Evolutionary conservation across 2,329 filamentous ascomycete genomes (phyloP).

Genomic region (Hyphodiscus sp.): DNA sequence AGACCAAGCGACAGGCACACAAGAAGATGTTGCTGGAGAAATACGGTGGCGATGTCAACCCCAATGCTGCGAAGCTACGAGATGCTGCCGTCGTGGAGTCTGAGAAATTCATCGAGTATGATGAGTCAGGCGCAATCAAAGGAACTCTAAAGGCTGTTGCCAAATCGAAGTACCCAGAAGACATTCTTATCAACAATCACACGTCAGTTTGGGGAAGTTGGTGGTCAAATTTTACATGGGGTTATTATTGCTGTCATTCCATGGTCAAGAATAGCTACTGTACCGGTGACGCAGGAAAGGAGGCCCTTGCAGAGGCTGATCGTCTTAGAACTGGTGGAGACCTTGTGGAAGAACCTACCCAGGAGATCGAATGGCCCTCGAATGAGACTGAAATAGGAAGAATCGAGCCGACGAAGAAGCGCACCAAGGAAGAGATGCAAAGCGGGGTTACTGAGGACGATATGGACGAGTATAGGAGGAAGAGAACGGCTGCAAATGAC

Average conservation of each 20-base stretch:
- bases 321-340: conserved; percentile 42
- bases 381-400: conserved; percentile 31
- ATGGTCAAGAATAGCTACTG: conserved; percentile 96
- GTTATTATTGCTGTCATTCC: conserved; percentile 91
- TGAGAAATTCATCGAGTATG: conserved; percentile 89
- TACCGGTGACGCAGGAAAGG: conserved; percentile 82
- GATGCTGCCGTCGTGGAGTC: conserved; percentile 69
- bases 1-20: conserved; percentile 60
- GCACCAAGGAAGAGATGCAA: conserved; percentile 72
- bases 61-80: conserved; percentile 54
- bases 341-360: conserved; percentile 26
- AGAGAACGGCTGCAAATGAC: conserved; percentile 67
- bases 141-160: conserved; percentile 69
- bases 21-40: conserved; percentile 70
- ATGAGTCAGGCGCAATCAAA: conserved; percentile 83
- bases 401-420: conserved; percentile 50
- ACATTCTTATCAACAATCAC: conserved; percentile 86
- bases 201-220: conserved; percentile 91
- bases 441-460: conserved; percentile 75
- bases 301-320: conserved; percentile 73
- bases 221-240: conserved; percentile 96
- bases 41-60: conserved; percentile 66
- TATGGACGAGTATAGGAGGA: conserved; percentile 77
- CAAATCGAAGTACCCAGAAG: conserved; percentile 88
- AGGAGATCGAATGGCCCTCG: conserved; percentile 19